Conservation (phyloP, 73 alveolate genomes). For the Paraurostyla sp. region DNA sequence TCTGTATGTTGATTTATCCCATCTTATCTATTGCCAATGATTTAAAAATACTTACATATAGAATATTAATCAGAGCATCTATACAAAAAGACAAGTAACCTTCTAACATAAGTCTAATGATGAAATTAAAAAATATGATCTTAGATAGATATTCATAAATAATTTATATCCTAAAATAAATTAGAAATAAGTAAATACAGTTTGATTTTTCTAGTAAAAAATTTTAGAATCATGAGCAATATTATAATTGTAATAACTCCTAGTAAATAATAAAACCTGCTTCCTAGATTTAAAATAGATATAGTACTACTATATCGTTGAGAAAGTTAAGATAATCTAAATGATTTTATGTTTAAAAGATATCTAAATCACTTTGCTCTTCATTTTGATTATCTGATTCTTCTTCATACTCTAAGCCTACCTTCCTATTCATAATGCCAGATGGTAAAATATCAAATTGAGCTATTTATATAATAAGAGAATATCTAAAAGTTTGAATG, state of each 20-base stretch:
- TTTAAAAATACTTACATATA: background rate
- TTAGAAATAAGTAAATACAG: background rate
- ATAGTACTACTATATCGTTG: conserved; percentile 5
- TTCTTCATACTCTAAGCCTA: background rate
- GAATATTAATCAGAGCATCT: background rate
- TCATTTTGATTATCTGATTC: no score
- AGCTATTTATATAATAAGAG: background rate
- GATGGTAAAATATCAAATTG: conserved; percentile 46
- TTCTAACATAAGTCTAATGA: background rate
- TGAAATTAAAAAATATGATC: background rate
- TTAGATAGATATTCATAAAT: background rate
- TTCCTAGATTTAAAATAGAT: background rate
- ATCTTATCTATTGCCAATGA: background rate
- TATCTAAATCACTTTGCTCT: background rate
- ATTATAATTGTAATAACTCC: background rate
- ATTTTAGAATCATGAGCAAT: background rate
- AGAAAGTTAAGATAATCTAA: no score
- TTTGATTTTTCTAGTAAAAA: background rate
- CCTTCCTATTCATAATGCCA: background rate
- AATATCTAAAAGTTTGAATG: no score
- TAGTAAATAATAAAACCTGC: background rate
- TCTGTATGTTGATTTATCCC: background rate
- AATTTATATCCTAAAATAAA: background rate
- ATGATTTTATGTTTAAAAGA: background rate
- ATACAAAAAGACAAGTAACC: background rate